Evolutionary conservation across 345 rosid species (phyloP).

Genomic region (Litchi chinensis): DNA sequence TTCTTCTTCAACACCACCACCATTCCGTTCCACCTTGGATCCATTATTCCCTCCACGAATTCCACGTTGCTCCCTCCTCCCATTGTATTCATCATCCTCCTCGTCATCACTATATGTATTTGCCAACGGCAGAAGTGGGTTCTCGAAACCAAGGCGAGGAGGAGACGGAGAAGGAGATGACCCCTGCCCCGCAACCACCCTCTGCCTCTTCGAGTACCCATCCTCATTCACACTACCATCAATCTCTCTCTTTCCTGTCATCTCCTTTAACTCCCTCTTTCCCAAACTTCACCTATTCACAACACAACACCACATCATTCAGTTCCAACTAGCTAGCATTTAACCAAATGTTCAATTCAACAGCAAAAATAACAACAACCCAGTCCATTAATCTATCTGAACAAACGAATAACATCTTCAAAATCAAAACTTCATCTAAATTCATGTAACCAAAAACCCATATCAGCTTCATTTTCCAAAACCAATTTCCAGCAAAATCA

Average conservation of each 20-base stretch:
- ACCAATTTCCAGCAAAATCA: not conserved
- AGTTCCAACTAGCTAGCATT: not conserved
- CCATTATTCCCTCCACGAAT: conserved; percentile 18
- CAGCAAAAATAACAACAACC: no score
- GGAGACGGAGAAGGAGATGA: conserved; percentile 39
- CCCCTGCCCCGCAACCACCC: conserved; percentile 33
- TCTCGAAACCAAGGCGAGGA: conserved; percentile 48
- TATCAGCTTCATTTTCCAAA: not conserved
- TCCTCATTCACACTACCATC: conserved; percentile 42
- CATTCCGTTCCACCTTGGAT: conserved; percentile 22
- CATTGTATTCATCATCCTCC: conserved; percentile 51
- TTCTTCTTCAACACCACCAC: conserved; percentile 27
- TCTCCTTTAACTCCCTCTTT: conserved; percentile 19
- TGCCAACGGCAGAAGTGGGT: conserved; percentile 64
- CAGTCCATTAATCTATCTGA: no score
- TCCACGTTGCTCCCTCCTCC: conserved; percentile 20
- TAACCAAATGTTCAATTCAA: no score
- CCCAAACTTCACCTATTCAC: conserved; percentile 16
- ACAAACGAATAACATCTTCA: no score
- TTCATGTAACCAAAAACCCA: no score
- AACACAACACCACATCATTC: not conserved
- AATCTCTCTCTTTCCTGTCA: conserved; percentile 47
- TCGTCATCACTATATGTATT: conserved; percentile 68
- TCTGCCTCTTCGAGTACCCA: conserved; percentile 51
- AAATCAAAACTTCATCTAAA: no score